A percentile compares a stretch with the other conserved stretches of the same genome.
These are phyloP conservation scores for Backusella tuberculispora DNA, from an alignment of 192 early-diverging fungal species.

Conservation along the genomic window DNA sequence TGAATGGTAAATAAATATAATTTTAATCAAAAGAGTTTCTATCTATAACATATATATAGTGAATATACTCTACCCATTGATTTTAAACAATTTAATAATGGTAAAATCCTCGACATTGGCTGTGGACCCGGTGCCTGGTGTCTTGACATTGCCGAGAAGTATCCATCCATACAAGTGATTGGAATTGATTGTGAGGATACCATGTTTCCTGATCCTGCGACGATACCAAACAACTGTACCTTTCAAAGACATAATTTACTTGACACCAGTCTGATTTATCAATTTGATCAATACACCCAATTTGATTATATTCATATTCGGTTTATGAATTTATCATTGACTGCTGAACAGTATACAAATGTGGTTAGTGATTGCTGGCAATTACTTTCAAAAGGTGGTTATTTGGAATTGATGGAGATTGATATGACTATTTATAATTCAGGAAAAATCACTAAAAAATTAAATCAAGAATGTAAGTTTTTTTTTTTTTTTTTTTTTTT, in stretches of 20 bases:
- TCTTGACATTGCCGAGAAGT: constrained; percentile 25
- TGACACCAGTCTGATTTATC: neutral
- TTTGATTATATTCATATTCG: constrained; percentile 39
- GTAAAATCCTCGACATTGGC: constrained; percentile 24
- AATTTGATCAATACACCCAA: neutral
- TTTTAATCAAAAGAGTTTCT: no score
- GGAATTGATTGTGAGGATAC: constrained; percentile 28
- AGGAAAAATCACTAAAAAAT: constrained; percentile 12
- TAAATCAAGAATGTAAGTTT: constrained; percentile 27
- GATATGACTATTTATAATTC: constrained; percentile 30
- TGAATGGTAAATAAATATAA: constrained; percentile 27
- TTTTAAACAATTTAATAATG: constrained; percentile 8
- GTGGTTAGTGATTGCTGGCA: constrained; percentile 32
- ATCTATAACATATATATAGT: no score
- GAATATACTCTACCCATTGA: constrained; percentile 28
- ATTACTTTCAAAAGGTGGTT: constrained; percentile 37
- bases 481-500: neutral
- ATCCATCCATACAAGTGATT: constrained; percentile 12
- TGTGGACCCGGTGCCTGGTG: constrained; percentile 36
- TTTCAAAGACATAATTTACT: constrained; percentile 25
- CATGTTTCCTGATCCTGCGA: constrained; percentile 27
- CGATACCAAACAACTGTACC: constrained; percentile 19
- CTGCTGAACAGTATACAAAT: constrained; percentile 27
- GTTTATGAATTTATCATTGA: constrained; percentile 37
- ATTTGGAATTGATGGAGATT: constrained; percentile 41